Conservation (phyloP, 2,329 filamentous ascomycete genomes). For the Purpureocillium lavendulum region DNA sequence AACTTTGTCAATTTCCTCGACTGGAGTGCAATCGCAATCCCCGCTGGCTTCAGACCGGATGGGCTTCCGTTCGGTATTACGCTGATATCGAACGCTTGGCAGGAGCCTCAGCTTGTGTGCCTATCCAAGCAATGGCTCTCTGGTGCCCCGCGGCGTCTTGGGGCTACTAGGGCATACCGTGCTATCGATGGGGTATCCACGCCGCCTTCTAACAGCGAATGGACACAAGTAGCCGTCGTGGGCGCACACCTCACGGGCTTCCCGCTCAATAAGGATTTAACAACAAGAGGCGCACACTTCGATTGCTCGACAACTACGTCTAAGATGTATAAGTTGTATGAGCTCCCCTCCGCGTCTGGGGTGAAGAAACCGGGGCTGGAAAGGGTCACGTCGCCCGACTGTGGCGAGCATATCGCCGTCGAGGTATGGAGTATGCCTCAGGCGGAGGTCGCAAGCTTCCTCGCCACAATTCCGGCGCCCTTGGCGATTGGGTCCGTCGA, state of each 20-base stretch:
- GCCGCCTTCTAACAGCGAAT: background rate
- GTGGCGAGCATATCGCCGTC: slow-evolving; percentile 20
- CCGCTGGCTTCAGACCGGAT: slow-evolving; percentile 32
- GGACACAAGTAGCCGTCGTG: slow-evolving; percentile 20
- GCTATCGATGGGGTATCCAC: background rate
- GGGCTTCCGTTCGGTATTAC: slow-evolving; percentile 29
- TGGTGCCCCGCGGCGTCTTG: slow-evolving; percentile 12
- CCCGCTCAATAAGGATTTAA: slow-evolving; percentile 23
- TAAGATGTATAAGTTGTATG: slow-evolving; percentile 19
- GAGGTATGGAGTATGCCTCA: slow-evolving; percentile 27
- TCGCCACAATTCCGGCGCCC: slow-evolving; percentile 22
- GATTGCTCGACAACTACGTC: slow-evolving; percentile 18
- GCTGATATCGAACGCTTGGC: slow-evolving; percentile 25
- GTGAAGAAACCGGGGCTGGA: slow-evolving; percentile 23
- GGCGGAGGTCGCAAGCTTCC: slow-evolving; percentile 19
- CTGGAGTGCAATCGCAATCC: slow-evolving; percentile 44
- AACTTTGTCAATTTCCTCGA: slow-evolving; percentile 56
- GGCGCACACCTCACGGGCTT: slow-evolving; percentile 26
- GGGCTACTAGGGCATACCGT: slow-evolving; percentile 15
- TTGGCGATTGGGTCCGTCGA: slow-evolving; percentile 26
- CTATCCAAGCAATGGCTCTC: slow-evolving; percentile 20
- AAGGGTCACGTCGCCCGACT: slow-evolving; percentile 11
- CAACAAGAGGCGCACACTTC: slow-evolving; percentile 18
- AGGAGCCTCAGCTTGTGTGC: slow-evolving; percentile 20
- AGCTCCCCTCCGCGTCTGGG: slow-evolving; percentile 10